Conservation (phyloP, 2,329 filamentous ascomycete genomes). For the Alternaria atra region DNA sequence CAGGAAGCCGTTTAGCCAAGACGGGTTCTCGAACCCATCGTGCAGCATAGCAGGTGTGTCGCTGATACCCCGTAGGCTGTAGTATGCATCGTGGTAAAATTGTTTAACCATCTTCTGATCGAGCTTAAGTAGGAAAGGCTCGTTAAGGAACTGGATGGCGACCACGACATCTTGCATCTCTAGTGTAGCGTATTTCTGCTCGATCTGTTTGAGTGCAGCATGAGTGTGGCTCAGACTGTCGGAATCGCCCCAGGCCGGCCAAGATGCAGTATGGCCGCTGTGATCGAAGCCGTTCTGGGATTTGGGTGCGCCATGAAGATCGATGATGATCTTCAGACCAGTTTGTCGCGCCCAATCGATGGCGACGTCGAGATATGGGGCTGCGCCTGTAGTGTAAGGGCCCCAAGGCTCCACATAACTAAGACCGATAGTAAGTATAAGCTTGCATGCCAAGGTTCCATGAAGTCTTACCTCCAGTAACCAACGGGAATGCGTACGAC, state of each 20-base stretch:
- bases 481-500: constrained; percentile 67
- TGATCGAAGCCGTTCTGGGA: constrained; percentile 75
- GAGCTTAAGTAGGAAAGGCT: constrained; percentile 61
- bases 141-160: constrained; percentile 65
- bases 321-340: constrained; percentile 71
- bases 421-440: not conserved
- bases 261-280: constrained; percentile 60
- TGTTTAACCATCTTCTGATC: constrained; percentile 58
- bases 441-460: not conserved
- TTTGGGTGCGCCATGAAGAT: constrained; percentile 71
- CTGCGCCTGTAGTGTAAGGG: constrained; percentile 62
- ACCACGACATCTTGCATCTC: constrained; percentile 67
- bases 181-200: constrained; percentile 63
- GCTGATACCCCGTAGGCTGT: constrained; percentile 57
- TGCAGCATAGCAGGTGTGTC: constrained; percentile 64
- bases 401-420: constrained; percentile 48
- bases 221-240: constrained; percentile 61
- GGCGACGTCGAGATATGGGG: constrained; percentile 63
- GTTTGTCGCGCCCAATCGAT: constrained; percentile 66
- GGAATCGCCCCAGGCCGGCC: constrained; percentile 57
- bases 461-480: constrained; percentile 63
- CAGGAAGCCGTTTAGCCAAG: constrained; percentile 68
- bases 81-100: constrained; percentile 65
- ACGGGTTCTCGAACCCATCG: constrained; percentile 63
- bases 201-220: constrained; percentile 64